Conservation (phyloP, 352 stramenopile genomes). For the Pythium utonaiense region DNA sequence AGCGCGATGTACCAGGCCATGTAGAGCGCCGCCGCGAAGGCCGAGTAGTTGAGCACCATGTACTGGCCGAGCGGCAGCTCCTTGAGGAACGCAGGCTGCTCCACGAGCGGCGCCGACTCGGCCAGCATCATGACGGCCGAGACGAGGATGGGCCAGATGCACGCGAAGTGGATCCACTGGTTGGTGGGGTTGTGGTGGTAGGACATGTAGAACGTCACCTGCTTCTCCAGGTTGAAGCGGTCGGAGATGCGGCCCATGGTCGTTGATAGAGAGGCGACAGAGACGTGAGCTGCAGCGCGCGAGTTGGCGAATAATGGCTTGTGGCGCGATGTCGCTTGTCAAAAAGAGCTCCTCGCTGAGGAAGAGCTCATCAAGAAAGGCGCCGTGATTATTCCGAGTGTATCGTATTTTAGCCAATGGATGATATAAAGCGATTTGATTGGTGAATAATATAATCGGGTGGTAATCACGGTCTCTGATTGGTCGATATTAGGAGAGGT, state of each 20-base stretch:
- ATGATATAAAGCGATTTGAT: neutral
- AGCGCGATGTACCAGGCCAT: slow-evolving; percentile 52
- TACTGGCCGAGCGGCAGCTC: slow-evolving; percentile 27
- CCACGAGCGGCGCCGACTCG: slow-evolving; percentile 22
- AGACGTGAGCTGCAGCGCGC: neutral
- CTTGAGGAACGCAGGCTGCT: slow-evolving; percentile 25
- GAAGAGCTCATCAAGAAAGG: neutral
- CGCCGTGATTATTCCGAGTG: neutral
- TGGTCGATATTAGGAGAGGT: neutral
- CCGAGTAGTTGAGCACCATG: slow-evolving; percentile 39
- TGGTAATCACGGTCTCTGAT: neutral
- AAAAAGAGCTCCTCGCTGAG: too few species aligned
- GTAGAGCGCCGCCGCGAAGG: slow-evolving; percentile 34
- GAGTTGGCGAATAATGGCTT: slow-evolving; percentile 8
- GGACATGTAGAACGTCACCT: slow-evolving; percentile 61
- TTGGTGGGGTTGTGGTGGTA: slow-evolving; percentile 62
- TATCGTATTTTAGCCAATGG: slow-evolving; percentile 4
- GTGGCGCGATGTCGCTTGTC: neutral
- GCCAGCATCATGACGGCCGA: slow-evolving; percentile 42
- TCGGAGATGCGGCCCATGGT: slow-evolving; percentile 36
- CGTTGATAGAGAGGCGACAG: too few species aligned
- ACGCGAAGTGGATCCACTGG: slow-evolving; percentile 60
- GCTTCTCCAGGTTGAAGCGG: slow-evolving; percentile 54
- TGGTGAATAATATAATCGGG: neutral
- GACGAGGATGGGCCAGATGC: slow-evolving; percentile 63